These are phyloP conservation scores for Melanomma pulvis-pyrius DNA, from an alignment of 495 filamentous ascomycete species.

Conservation along the genomic window DNA sequence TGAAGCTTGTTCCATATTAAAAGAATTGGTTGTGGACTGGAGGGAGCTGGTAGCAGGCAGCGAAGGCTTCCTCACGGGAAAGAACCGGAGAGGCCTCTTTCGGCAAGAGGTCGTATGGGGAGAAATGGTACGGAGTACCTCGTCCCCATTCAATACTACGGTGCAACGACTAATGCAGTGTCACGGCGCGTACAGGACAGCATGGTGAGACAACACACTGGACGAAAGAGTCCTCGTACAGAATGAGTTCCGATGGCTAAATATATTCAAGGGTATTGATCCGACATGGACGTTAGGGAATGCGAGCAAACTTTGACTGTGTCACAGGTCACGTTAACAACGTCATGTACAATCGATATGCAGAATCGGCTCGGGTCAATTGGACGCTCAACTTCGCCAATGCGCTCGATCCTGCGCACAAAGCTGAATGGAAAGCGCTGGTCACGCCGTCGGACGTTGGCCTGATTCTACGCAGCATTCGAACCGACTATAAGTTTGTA, in stretches of 20 bases:
- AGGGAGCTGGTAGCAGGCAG: conserved; percentile 72
- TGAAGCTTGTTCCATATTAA: conserved; percentile 63
- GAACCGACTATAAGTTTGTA: conserved; percentile 91
- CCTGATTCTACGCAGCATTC: conserved; percentile 79
- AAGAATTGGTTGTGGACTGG: conserved; percentile 72
- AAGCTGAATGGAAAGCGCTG: conserved; percentile 70
- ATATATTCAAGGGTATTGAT: conserved; percentile 34
- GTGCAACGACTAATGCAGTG: conserved; percentile 24
- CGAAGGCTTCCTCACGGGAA: conserved; percentile 78
- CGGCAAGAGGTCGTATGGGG: conserved; percentile 83
- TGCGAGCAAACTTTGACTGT: conserved; percentile 12
- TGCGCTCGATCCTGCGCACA: conserved; percentile 67
- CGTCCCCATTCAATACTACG: conserved; percentile 10
- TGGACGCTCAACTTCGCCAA: conserved; percentile 78
- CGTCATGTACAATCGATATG: conserved; percentile 79
- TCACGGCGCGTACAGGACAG: conserved; percentile 51
- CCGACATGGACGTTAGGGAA: background rate
- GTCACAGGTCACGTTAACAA: conserved; percentile 82
- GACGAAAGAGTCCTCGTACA: conserved; percentile 9
- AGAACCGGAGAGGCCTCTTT: conserved; percentile 65
- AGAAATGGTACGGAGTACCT: conserved; percentile 68
- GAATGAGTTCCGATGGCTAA: conserved; percentile 26
- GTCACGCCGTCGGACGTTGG: conserved; percentile 68
- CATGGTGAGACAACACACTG: conserved; percentile 53
- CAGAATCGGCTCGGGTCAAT: conserved; percentile 81